phyloP scores from a whole-genome alignment of 1,284 basidiomycete species.

The Ganoderma multipileum region DNA sequence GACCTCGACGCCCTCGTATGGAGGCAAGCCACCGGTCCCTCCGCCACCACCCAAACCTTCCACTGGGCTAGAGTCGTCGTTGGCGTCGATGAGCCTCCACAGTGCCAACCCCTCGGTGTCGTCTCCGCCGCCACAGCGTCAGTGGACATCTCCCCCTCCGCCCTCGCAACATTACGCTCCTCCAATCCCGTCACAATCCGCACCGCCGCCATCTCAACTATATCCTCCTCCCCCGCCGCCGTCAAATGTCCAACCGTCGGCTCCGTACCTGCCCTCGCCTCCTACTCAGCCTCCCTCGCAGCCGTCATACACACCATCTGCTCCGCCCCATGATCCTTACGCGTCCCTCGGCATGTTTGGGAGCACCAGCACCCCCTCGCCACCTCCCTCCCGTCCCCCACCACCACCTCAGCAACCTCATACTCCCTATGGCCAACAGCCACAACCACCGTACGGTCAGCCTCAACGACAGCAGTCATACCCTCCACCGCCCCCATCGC shows the following conservation, averaged over 20 bases:
- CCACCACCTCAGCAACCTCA: conserved; percentile 38
- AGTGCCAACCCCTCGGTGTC: conserved; percentile 40
- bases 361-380: conserved; percentile 24
- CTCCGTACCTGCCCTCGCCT: conserved; percentile 46
- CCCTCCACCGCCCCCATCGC: conserved; percentile 41
- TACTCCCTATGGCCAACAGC: conserved; percentile 29
- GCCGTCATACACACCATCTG: conserved; percentile 37
- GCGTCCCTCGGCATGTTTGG: conserved; percentile 55
- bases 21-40: conserved; percentile 56
- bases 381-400: conserved; percentile 41
- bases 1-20: conserved; percentile 48
- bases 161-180: conserved; percentile 37
- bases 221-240: conserved; percentile 25
- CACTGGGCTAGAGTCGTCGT: conserved; percentile 51
- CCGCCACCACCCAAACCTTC: conserved; percentile 51
- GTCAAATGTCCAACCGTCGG: conserved; percentile 21
- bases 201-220: conserved; percentile 41
- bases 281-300: conserved; percentile 41
- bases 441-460: conserved; percentile 28
- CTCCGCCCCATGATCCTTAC: conserved; percentile 56
- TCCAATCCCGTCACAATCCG: conserved; percentile 31
- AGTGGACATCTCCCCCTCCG: conserved; percentile 33
- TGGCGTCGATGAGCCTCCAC: conserved; percentile 60
- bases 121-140: conserved; percentile 44
- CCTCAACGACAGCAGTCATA: conserved; percentile 39